phyloP scores from a whole-genome alignment of 345 rosid species.

The Citrus medica region DNA sequence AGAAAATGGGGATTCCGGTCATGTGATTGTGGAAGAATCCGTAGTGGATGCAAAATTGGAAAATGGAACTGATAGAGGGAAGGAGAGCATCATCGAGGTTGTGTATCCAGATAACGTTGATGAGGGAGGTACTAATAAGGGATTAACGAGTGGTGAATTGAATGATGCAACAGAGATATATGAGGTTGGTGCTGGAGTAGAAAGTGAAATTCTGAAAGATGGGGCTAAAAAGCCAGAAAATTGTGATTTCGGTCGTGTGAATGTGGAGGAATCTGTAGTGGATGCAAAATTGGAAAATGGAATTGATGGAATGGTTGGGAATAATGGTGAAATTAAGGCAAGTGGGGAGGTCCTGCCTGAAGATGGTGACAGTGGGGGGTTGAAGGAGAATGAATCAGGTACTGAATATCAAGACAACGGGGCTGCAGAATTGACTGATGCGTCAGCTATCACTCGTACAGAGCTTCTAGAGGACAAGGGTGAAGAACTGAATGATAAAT shows the following conservation, averaged over 20 bases:
- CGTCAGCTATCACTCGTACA: conserved; percentile 8
- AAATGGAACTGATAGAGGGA: background rate
- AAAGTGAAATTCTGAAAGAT: conserved; percentile 16
- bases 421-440: conserved; percentile 8
- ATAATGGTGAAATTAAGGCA: conserved; percentile 4
- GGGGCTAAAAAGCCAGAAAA: conserved; percentile 4
- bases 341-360: conserved; percentile 16
- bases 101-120: conserved; percentile 31
- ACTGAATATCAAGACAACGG: conserved; percentile 9
- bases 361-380: conserved; percentile 16
- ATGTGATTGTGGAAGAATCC: conserved; percentile 4
- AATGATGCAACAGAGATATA: conserved; percentile 29
- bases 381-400: conserved; percentile 23
- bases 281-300: conserved; percentile 8
- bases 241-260: conserved; percentile 1
- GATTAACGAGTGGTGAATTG: conserved; percentile 4
- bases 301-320: background rate
- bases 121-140: conserved; percentile 41
- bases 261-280: conserved; percentile 5
- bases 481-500: conserved; percentile 19
- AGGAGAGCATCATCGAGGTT: conserved; percentile 20
- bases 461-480: conserved; percentile 21
- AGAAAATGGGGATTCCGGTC: conserved; percentile 7
- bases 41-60: conserved; percentile 4
- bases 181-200: conserved; percentile 14